These are phyloP conservation scores for Ascochyta clinopodiicola DNA, from an alignment of 2,329 filamentous ascomycete genomes.

Conservation along the genomic window DNA sequence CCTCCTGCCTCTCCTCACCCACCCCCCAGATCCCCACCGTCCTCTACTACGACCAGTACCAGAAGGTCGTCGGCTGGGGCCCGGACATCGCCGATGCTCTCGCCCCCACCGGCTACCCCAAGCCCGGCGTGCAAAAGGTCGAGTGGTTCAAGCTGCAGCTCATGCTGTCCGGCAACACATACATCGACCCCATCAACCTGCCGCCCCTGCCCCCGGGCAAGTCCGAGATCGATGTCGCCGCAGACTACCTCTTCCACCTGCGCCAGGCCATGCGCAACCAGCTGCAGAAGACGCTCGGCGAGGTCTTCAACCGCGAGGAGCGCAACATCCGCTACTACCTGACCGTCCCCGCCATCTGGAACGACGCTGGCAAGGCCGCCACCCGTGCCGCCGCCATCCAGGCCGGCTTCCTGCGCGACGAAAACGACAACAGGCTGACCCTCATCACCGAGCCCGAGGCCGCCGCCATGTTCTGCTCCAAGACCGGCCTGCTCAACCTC, in stretches of 20 bases:
- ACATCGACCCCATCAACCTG: constrained; percentile 98
- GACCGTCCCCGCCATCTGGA: constrained; percentile 99
- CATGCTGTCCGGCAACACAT: constrained; percentile 98
- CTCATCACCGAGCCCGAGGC: constrained; percentile 96
- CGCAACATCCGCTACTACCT: constrained; percentile 97
- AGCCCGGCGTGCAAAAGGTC: constrained; percentile 96
- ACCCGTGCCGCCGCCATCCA: constrained; percentile 95
- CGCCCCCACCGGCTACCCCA: constrained; percentile 95
- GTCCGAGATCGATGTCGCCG: constrained; percentile 98
- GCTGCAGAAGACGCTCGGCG: constrained; percentile 92
- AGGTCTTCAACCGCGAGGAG: constrained; percentile 97
- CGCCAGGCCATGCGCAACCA: constrained; percentile 96
- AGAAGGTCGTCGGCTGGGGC: constrained; percentile 99
- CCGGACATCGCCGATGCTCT: constrained; percentile 97
- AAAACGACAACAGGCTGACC: constrained; percentile 96
- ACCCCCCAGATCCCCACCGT: constrained; percentile 88
- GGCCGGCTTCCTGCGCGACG: constrained; percentile 93
- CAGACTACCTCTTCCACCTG: constrained; percentile 98
- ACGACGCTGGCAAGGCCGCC: constrained; percentile 96
- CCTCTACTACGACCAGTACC: constrained; percentile 99
- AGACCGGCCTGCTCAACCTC: constrained; percentile 92
- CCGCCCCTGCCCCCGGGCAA: constrained; percentile 96
- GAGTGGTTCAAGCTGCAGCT: constrained; percentile 99
- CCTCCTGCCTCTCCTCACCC: constrained; percentile 20
- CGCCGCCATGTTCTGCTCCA: constrained; percentile 95